A percentile compares a stretch with the other conserved stretches of the same genome.
phyloP scores from a whole-genome alignment of 2,329 filamentous ascomycete genomes.

The Triangularia verruculosa region DNA sequence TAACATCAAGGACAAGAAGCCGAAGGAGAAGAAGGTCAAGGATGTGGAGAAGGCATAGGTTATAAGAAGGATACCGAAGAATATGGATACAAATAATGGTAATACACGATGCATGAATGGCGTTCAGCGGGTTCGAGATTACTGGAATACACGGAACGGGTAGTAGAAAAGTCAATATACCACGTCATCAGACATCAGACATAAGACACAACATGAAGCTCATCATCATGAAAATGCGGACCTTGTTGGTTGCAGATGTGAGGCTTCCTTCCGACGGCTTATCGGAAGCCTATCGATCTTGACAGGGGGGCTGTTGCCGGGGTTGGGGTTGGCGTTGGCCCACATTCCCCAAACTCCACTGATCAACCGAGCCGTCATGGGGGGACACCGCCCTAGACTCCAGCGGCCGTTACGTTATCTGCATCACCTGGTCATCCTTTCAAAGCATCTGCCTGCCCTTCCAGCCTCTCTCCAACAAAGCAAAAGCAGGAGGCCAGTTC shows the following conservation, averaged over 20 bases:
- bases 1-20: constrained; percentile 51
- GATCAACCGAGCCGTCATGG: neutral
- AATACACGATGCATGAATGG: constrained; percentile 14
- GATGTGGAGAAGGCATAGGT: constrained; percentile 28
- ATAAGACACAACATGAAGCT: too few relatives aligned
- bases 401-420: neutral
- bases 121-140: neutral
- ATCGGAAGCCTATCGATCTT: constrained; percentile 16
- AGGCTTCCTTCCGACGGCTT: neutral
- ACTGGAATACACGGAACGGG: neutral
- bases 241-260: neutral
- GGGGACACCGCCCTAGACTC: neutral
- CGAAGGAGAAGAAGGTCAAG: constrained; percentile 41
- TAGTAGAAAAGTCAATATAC: constrained; percentile 1
- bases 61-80: neutral
- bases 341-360: neutral
- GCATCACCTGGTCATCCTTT: neutral
- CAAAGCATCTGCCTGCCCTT: neutral
- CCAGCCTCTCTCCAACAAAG: neutral
- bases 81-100: neutral
- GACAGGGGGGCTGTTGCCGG: neutral
- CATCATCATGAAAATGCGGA: neutral
- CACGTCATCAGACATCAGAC: neutral
- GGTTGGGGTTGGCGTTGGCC: neutral
- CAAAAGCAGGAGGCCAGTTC: neutral